phyloP scores from a whole-genome alignment of 2,329 filamentous ascomycete genomes.

The Colletotrichum sp. region DNA sequence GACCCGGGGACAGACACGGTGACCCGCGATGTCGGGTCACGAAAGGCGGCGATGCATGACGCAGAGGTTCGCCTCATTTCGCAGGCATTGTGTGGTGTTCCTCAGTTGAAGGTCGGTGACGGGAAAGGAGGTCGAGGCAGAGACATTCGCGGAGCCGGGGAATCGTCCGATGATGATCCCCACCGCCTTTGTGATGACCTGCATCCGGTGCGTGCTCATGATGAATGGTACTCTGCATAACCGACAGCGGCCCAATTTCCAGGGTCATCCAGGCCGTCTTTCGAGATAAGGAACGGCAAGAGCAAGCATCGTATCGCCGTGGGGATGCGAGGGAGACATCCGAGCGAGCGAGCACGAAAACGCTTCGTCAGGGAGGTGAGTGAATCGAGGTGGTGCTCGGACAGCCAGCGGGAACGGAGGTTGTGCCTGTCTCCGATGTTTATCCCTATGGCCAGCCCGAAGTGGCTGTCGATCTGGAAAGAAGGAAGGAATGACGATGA shows the following conservation, averaged over 20 bases:
- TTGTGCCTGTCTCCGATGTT: background rate
- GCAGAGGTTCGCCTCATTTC: background rate
- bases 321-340: background rate
- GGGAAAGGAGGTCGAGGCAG: background rate
- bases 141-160: background rate
- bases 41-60: background rate
- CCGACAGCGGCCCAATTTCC: background rate
- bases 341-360: background rate
- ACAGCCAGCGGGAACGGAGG: background rate
- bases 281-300: background rate
- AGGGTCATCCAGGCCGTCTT: background rate
- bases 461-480: background rate
- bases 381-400: background rate
- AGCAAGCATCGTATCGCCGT: background rate
- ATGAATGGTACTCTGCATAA: background rate
- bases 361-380: background rate
- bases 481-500: background rate
- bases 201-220: background rate
- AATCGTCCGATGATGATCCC: background rate
- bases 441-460: background rate
- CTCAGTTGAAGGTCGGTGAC: background rate
- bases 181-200: background rate
- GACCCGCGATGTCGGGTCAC: background rate
- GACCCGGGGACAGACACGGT: background rate
- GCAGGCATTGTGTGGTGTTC: background rate